Percentiles rank a stretch among this genome's conserved stretches.
Evolutionary conservation across 176 grass and related monocot species (phyloP).

Genomic region (Oropetium thomaeum): DNA sequence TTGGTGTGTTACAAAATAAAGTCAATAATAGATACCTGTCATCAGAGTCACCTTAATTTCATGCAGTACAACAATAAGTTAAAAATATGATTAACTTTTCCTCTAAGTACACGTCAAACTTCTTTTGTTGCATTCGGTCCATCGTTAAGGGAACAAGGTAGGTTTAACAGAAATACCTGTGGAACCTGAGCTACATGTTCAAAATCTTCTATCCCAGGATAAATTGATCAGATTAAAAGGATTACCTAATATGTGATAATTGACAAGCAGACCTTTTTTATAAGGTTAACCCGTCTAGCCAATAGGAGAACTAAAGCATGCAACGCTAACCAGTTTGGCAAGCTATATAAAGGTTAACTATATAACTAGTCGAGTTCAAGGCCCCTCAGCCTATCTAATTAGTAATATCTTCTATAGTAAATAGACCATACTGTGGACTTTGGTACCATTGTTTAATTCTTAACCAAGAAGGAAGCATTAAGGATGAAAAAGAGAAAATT

Average conservation of each 20-base stretch:
- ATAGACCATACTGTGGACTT: background rate
- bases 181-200: background rate
- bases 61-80: background rate
- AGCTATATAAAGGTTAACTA: background rate
- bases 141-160: background rate
- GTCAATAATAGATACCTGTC: background rate
- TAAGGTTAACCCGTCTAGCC: background rate
- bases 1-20: background rate
- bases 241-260: background rate
- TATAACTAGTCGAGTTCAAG: background rate
- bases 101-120: background rate
- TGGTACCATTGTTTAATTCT: background rate
- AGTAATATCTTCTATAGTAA: background rate
- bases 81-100: background rate
- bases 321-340: background rate
- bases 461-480: background rate
- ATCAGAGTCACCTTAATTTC: background rate
- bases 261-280: background rate
- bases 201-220: background rate
- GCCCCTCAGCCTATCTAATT: background rate
- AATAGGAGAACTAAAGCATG: background rate
- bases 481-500: background rate
- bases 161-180: background rate
- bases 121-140: background rate
- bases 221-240: background rate